phyloP scores from a whole-genome alignment of 805 yeast species.

The Cyberlindnera galapagoensis region DNA sequence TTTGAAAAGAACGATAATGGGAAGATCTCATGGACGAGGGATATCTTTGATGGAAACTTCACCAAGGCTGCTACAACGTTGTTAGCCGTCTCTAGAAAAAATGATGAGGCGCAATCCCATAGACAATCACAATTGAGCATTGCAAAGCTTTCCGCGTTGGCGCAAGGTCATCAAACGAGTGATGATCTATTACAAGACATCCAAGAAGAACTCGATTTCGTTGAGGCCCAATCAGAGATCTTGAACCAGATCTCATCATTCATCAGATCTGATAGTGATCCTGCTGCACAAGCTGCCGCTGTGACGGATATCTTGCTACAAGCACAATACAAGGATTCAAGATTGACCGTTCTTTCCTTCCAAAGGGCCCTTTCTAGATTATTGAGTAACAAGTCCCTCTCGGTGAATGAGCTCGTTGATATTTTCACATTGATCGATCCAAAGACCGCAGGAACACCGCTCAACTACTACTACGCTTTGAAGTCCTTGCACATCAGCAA shows the following conservation, averaged over 20 bases:
- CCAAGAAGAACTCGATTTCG: constrained; percentile 41
- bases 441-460: constrained; percentile 24
- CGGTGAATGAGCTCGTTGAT: constrained; percentile 42
- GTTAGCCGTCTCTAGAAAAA: constrained; percentile 32
- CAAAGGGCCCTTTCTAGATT: constrained; percentile 27
- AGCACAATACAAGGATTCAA: constrained; percentile 15
- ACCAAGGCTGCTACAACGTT: constrained; percentile 44
- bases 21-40: constrained; percentile 66
- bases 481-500: constrained; percentile 38
- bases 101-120: constrained; percentile 37
- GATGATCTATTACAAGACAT: constrained; percentile 34
- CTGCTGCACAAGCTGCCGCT: constrained; percentile 20
- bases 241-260: constrained; percentile 24
- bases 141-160: constrained; percentile 59
- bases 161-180: constrained; percentile 14
- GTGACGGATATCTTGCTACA: constrained; percentile 21
- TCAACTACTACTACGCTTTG: constrained; percentile 40
- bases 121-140: constrained; percentile 56
- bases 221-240: constrained; percentile 43
- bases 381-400: constrained; percentile 32
- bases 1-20: constrained; percentile 43
- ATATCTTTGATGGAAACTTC: constrained; percentile 47
- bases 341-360: constrained; percentile 20
- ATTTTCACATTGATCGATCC: constrained; percentile 39
- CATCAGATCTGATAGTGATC: constrained; percentile 25